Evolutionary conservation across 164 flowering plant genomes (phyloP), one percentile per base, ranked within the genome.

Genomic region (Dillenia suffruticosa): DNA sequence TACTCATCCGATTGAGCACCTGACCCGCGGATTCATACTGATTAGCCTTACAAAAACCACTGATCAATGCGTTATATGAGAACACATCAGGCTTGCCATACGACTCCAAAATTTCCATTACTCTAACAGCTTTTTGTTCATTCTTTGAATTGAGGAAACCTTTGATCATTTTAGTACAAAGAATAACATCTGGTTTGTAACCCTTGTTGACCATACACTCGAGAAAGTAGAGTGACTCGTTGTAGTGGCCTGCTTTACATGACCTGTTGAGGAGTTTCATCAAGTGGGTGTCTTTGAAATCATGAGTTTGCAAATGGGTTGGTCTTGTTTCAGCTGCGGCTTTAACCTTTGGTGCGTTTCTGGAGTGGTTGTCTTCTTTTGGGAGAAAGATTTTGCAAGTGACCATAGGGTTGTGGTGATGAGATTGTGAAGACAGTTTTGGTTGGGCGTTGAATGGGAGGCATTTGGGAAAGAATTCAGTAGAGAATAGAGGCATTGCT

Each of bases 91-190:
- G 95, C 9, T 82, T 81, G 1, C 91, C 86, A 65, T 78, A 53
- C 6, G 54, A 45, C 48, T 91, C 95, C 74, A 88, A 70, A 56
- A 88, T 82, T 10, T 81, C 75, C 89, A 86, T 83, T 9, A 88
- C 91, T 71, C 72, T 73, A 44, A 79, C 47, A 5, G 92, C 92
- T 47, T 84, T 92, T 8, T 71, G 72, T 9, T 73, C 68, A 46
- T 81, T 70, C 63, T 79, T 83, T 10, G 66, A 61, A 50, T 57
- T 76, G 62, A 81, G 81, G 51, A 85, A 83, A 40, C 90, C 92
- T 56, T 81, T 79, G 3, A 92, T 80, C 50, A 92, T 79, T 79
- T 82, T 92, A n/a, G 96, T 89, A 63, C 97, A 85, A 13, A 84
- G 72, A 51, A 85, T 70, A n/a, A 82, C 90, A 76, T 86, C 92